phyloP scores from a whole-genome alignment of 805 yeast species.

The Pichia sporocuriosa region DNA sequence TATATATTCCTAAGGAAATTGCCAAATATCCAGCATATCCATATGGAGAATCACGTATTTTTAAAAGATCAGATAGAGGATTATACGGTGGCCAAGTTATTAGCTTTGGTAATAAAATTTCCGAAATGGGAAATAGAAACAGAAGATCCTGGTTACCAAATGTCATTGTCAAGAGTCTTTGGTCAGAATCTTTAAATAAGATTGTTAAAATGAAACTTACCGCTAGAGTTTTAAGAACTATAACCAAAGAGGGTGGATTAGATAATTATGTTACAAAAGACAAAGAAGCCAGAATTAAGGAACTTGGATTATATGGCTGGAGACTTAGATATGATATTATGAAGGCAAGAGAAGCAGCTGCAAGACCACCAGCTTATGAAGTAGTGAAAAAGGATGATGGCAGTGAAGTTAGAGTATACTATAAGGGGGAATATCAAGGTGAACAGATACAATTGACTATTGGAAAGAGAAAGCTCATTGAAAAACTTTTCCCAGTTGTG shows the following conservation, averaged over 20 bases:
- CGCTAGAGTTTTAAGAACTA: slow-evolving; percentile 76
- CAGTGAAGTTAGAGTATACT: slow-evolving; percentile 38
- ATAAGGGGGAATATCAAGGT: slow-evolving; percentile 36
- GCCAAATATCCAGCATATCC: slow-evolving; percentile 58
- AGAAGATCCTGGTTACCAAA: slow-evolving; percentile 78
- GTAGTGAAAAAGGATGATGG: slow-evolving; percentile 27
- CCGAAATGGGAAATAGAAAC: slow-evolving; percentile 68
- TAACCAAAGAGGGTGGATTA: slow-evolving; percentile 90
- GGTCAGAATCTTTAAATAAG: slow-evolving; percentile 74
- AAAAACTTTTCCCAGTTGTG: slow-evolving; percentile 46
- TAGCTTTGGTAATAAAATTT: slow-evolving; percentile 66
- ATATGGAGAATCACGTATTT: slow-evolving; percentile 70
- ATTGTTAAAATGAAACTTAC: slow-evolving; percentile 56
- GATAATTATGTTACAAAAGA: slow-evolving; percentile 85
- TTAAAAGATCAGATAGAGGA: slow-evolving; percentile 82
- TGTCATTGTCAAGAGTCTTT: slow-evolving; percentile 63
- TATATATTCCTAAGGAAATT: slow-evolving; percentile 37
- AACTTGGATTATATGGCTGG: slow-evolving; percentile 93
- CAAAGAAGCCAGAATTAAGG: slow-evolving; percentile 83
- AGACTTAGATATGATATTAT: slow-evolving; percentile 71
- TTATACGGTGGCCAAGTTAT: slow-evolving; percentile 85
- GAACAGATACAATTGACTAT: slow-evolving; percentile 43
- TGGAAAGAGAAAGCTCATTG: slow-evolving; percentile 60
- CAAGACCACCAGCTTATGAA: slow-evolving; percentile 32
- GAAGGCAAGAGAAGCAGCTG: slow-evolving; percentile 35